Conservation (phyloP, 345 rosid genomes). For the Boechera retrofracta region DNA sequence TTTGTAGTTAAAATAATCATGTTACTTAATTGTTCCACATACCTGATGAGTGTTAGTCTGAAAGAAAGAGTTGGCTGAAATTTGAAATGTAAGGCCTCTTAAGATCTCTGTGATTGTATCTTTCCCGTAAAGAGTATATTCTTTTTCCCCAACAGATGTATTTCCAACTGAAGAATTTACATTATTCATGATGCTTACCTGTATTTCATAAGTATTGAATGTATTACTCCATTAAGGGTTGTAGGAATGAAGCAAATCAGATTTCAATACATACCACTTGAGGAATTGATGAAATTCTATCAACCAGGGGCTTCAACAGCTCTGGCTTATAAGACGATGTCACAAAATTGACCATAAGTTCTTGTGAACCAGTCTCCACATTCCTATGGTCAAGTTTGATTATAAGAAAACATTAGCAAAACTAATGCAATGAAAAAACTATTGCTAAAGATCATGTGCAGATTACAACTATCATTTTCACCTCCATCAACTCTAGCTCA, state of each 20-base stretch:
- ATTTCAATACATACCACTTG: slow-evolving; percentile 74
- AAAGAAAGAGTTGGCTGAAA: slow-evolving; percentile 96
- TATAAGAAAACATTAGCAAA: slow-evolving; percentile 31
- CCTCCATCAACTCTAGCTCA: slow-evolving; percentile 16
- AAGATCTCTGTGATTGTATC: slow-evolving; percentile 72
- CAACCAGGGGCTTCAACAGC: slow-evolving; percentile 82
- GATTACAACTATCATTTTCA: slow-evolving; percentile 17
- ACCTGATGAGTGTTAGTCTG: slow-evolving; percentile 95
- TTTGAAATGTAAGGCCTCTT: slow-evolving; percentile 85
- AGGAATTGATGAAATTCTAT: slow-evolving; percentile 71
- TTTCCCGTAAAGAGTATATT: slow-evolving; percentile 79
- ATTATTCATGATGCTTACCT: slow-evolving; percentile 92
- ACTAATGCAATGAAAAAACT: slow-evolving; percentile 10
- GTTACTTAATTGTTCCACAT: slow-evolving; percentile 8
- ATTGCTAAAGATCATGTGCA: background rate
- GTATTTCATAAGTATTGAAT: slow-evolving; percentile 3
- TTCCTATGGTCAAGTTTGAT: slow-evolving; percentile 57
- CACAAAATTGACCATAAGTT: slow-evolving; percentile 95
- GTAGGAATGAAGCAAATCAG: background rate
- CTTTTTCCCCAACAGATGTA: slow-evolving; percentile 92
- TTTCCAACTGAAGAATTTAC: slow-evolving; percentile 90
- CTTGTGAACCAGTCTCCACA: slow-evolving; percentile 61
- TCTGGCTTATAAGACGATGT: slow-evolving; percentile 85
- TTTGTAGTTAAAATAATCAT: background rate
- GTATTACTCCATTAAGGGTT: background rate